phyloP scores from a whole-genome alignment of 805 yeast genomes.

The Lachancea cidri region DNA sequence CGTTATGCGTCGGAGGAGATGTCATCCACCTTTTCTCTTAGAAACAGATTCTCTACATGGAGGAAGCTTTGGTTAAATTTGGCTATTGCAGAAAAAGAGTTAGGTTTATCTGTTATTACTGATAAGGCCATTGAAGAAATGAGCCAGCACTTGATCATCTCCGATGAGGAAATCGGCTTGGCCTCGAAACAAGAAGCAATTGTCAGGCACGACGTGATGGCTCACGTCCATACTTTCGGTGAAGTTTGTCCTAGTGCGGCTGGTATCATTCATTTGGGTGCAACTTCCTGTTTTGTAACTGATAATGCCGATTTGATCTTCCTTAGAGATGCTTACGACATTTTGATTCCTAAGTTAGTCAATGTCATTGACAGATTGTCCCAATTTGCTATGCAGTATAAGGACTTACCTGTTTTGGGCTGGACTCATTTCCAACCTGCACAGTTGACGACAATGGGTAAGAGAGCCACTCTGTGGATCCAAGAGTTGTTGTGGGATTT shows the following conservation, averaged over 20 bases:
- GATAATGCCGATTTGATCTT: conserved; percentile 97
- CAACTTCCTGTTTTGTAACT: conserved; percentile 95
- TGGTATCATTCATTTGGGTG: conserved; percentile 96
- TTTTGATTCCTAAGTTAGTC: conserved; percentile 89
- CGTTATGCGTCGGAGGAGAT: conserved; percentile 98
- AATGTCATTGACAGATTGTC: conserved; percentile 90
- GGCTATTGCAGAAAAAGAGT: conserved; percentile 91
- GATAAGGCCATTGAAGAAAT: conserved; percentile 91
- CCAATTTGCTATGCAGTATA: conserved; percentile 83
- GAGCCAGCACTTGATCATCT: conserved; percentile 68
- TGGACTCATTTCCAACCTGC: conserved; percentile 99
- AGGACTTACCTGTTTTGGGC: conserved; percentile 94
- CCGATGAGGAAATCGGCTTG: conserved; percentile 86
- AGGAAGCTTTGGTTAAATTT: conserved; percentile 93
- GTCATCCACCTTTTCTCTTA: conserved; percentile 85
- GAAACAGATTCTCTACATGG: conserved; percentile 97
- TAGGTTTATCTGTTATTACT: conserved; percentile 78
- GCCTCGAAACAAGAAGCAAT: conserved; percentile 94
- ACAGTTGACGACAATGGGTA: conserved; percentile 96
- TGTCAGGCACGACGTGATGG: conserved; percentile 99
- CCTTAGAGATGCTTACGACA: conserved; percentile 90
- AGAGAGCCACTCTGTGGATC: conserved; percentile 95
- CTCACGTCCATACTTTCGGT: conserved; percentile 96
- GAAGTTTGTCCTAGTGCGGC: conserved; percentile 91
- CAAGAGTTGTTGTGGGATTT: conserved; percentile 98